Evolutionary conservation across 306 rosid genomes (phyloP), one percentile per base, ranked within the genome.

Genomic region (Lathyrus tuberosus): DNA sequence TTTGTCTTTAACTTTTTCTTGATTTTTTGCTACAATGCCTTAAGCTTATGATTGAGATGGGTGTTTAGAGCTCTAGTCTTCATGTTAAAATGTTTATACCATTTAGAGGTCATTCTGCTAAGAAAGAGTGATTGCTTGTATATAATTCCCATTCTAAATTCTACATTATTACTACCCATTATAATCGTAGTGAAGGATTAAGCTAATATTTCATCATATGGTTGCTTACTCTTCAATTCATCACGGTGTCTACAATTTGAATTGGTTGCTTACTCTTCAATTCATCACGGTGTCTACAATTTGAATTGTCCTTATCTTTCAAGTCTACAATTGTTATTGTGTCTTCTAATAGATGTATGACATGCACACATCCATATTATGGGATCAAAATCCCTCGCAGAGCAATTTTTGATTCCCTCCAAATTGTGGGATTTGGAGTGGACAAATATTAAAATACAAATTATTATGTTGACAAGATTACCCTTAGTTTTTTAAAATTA

Each of bases 1-100:
- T 30, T 56, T 40, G 14, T 65, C 46, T 10, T 30, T 67, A 24
- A 14, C 40, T 73, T 72, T 49, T n/a, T 51, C 22, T 71, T 76
- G 64, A 61, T 44, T 24, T 59, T 28, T 42, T 59, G 52, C 53
- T 48, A 46, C 33, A 8, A 26, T 76, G 44, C 61, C 59, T 30
- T 44, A 54, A 41, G 38, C 28, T 62, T 62, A 52, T 26, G 48
- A 76, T 42, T 66, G 42, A 49, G 58, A 24, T 35, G 43, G 42
- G 48, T 54, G 30, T 43, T 30, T 43, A 22, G 48, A 56, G 24
- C 67, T 15, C 63, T 71, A 42, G 33, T 47, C 30, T 74, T 43
- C 24, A 18, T 68, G 20, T 75, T 47, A 10, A 56, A 44, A 20
- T 65, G 62, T 63, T 69, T 52, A 7, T 40, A 71, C 41, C 37